Percentiles rank a stretch among this genome's conserved stretches.
phyloP scores from a whole-genome alignment of 2,329 filamentous ascomycete species.

The Fusarium sp. region DNA sequence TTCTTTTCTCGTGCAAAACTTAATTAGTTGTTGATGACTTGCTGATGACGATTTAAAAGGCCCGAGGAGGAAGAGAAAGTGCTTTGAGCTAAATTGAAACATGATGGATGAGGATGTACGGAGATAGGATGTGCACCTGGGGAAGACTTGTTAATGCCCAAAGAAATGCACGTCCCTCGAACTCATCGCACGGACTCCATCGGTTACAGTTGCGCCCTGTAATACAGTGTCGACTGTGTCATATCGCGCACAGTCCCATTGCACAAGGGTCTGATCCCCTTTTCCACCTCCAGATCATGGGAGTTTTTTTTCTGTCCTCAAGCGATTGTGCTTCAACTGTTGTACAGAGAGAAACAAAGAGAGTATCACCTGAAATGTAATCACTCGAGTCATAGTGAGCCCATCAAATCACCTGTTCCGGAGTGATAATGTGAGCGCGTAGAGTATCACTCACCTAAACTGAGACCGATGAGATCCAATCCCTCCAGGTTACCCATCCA shows the following conservation, averaged over 20 bases:
- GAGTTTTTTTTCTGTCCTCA: background rate
- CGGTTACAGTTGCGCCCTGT: slow-evolving; percentile 10
- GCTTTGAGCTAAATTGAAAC: slow-evolving; percentile 44
- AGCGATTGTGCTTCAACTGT: background rate
- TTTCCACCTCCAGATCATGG: slow-evolving; percentile 12
- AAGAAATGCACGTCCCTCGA: slow-evolving; percentile 29
- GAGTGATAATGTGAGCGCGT: slow-evolving; percentile 15
- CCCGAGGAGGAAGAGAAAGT: background rate
- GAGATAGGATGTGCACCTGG: slow-evolving; percentile 5
- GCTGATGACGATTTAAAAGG: background rate
- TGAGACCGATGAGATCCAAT: slow-evolving; percentile 9
- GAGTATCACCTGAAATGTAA: background rate
- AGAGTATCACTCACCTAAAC: slow-evolving; percentile 20
- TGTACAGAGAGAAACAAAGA: background rate
- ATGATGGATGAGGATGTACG: slow-evolving; percentile 8
- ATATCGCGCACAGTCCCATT: slow-evolving; percentile 9
- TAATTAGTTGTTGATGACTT: background rate
- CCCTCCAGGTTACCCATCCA: background rate
- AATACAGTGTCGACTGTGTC: slow-evolving; percentile 21
- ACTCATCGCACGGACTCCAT: slow-evolving; percentile 29
- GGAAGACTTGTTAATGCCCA: slow-evolving; percentile 25
- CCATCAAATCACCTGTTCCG: background rate
- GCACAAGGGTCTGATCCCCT: slow-evolving; percentile 26
- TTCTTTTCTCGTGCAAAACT: background rate
- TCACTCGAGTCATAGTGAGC: background rate